Percentiles rank a stretch among this genome's conserved stretches.
These are phyloP conservation scores for Davidsoniella neocaledoniae DNA, from an alignment of 2,329 filamentous ascomycete species.

Conservation along the genomic window DNA sequence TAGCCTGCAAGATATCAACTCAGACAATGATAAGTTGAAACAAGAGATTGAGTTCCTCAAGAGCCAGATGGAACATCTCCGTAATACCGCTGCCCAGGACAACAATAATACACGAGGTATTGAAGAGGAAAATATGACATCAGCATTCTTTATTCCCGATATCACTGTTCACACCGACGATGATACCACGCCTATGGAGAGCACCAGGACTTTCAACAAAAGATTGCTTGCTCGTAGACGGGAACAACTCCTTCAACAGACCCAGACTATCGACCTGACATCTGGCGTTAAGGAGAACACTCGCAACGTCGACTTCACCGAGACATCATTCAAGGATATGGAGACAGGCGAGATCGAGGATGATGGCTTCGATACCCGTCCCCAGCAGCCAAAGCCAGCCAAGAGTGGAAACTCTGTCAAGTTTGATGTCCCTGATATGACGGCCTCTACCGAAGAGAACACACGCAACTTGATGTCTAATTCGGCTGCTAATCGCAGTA, in stretches of 20 bases:
- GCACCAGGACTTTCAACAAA: conserved; percentile 22
- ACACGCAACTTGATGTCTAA: neutral
- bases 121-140: conserved; percentile 38
- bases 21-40: conserved; percentile 30
- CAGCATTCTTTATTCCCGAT: conserved; percentile 40
- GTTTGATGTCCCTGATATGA: conserved; percentile 25
- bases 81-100: conserved; percentile 18
- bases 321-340: conserved; percentile 15
- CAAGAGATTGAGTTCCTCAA: conserved; percentile 30
- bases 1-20: conserved; percentile 28
- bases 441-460: conserved; percentile 17
- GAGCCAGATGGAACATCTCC: conserved; percentile 27
- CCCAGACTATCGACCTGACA: conserved; percentile 92
- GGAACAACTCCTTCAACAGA: conserved; percentile 52
- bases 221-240: conserved; percentile 18
- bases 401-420: conserved; percentile 12
- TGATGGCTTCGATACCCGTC: conserved; percentile 6
- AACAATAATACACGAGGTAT: conserved; percentile 13
- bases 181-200: conserved; percentile 21
- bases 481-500: conserved; percentile 23
- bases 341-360: conserved; percentile 13
- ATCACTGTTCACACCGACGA: conserved; percentile 35
- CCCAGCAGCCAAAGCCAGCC: conserved; percentile 1
- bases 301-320: conserved; percentile 17
- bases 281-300: conserved; percentile 39